Evolutionary conservation across 495 filamentous ascomycete species (phyloP).

Genomic region (Wilcoxina mikolae): DNA sequence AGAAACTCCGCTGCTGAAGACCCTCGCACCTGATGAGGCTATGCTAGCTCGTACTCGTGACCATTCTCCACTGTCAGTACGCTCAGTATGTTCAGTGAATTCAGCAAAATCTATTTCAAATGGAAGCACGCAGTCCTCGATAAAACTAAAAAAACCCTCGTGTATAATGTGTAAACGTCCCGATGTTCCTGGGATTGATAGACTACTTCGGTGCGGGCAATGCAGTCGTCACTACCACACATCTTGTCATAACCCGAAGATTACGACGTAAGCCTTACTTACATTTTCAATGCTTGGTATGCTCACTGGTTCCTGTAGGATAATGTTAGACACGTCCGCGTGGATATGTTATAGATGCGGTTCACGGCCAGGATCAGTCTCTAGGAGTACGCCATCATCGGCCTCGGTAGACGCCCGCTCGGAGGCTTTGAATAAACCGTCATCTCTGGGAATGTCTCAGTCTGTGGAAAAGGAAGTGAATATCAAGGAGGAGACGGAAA

Average conservation of each 20-base stretch:
- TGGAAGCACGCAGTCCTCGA: no score
- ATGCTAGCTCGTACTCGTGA: not conserved
- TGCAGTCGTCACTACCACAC: slow-evolving; percentile 16
- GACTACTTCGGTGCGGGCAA: slow-evolving; percentile 12
- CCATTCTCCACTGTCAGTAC: not conserved
- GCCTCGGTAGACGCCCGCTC: no score
- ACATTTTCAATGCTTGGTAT: not conserved
- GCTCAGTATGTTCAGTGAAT: no score
- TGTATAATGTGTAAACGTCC: slow-evolving; percentile 17
- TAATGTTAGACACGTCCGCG: not conserved
- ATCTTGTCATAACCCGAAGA: slow-evolving; percentile 18
- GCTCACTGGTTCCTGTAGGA: not conserved
- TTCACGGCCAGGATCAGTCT: not conserved
- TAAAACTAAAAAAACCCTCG: not conserved
- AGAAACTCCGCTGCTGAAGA: not conserved
- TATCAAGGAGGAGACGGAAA: no score
- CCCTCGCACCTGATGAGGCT: no score
- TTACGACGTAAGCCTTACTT: not conserved
- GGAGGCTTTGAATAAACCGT: no score
- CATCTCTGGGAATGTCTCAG: no score
- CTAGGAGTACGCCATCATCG: no score
- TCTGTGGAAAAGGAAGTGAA: no score
- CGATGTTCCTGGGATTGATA: slow-evolving; percentile 4
- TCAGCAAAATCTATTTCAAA: no score
- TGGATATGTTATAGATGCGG: no score